Conservation (phyloP, 73 alveolate species). For the Effrenium voratum region DNA sequence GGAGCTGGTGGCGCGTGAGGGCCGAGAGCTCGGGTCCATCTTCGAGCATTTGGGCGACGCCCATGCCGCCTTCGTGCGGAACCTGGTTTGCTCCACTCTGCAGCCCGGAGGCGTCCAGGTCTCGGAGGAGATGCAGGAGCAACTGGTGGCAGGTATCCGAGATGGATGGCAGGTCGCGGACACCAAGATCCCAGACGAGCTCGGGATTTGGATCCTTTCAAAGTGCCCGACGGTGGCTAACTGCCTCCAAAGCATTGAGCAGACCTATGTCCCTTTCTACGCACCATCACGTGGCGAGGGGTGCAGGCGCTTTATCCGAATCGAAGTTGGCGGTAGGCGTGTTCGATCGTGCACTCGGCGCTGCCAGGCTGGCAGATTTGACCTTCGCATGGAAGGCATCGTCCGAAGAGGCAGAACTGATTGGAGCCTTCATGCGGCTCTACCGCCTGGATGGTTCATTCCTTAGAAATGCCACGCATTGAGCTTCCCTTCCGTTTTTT, state of each 20-base stretch:
- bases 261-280: neutral
- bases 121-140: neutral
- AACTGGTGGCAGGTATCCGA: neutral
- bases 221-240: neutral
- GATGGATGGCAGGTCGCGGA: neutral
- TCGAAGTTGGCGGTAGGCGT: too few species aligned
- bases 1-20: neutral
- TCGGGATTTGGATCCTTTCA: neutral
- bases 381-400: neutral
- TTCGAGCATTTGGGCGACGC: neutral
- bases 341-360: too few species aligned
- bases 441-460: too few species aligned
- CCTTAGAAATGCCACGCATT: too few species aligned
- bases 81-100: neutral
- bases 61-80: neutral
- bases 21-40: neutral
- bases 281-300: neutral
- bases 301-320: neutral
- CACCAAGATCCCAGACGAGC: neutral
- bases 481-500: too few species aligned
- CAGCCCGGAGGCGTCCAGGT: neutral
- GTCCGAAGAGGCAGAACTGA: too few species aligned
- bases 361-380: slow-evolving; percentile 13
- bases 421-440: too few species aligned
- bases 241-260: neutral